A percentile compares a stretch with the other conserved stretches of the same genome.
These are phyloP conservation scores for Discostella stelligeroides DNA, from an alignment of 108 stramenopile species.

Conservation along the genomic window DNA sequence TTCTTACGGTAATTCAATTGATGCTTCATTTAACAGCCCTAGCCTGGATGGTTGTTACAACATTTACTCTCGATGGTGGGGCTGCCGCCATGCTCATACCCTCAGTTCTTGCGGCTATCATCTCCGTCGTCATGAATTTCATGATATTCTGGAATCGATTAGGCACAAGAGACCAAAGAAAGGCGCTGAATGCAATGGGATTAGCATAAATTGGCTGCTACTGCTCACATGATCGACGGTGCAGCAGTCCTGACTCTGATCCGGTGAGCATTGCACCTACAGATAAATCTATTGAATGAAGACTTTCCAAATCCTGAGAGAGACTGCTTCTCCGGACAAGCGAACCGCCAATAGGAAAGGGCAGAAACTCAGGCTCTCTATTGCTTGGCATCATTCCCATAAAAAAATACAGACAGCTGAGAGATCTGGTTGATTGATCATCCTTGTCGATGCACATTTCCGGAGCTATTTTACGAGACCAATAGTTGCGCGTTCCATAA, in stretches of 20 bases:
- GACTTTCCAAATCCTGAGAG: background rate
- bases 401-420: constrained; percentile 30
- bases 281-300: constrained; percentile 11
- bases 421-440: constrained; percentile 20
- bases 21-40: constrained; percentile 27
- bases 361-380: constrained; percentile 85
- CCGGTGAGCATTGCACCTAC: background rate
- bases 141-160: constrained; percentile 60
- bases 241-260: background rate
- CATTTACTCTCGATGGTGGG: constrained; percentile 47
- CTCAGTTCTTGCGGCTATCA: constrained; percentile 56
- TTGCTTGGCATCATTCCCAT: constrained; percentile 63
- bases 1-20: constrained; percentile 18
- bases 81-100: constrained; percentile 61
- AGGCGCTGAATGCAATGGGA: constrained; percentile 47
- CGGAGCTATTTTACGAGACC: background rate
- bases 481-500: constrained; percentile 51
- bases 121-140: constrained; percentile 67
- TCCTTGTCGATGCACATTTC: background rate
- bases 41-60: constrained; percentile 47
- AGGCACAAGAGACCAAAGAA: constrained; percentile 35
- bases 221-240: background rate
- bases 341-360: constrained; percentile 73
- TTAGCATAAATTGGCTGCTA: constrained; percentile 8
- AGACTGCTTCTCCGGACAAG: constrained; percentile 38